Conservation (phyloP, 2,329 filamentous ascomycete species). For the Exserohilum rostratum region DNA sequence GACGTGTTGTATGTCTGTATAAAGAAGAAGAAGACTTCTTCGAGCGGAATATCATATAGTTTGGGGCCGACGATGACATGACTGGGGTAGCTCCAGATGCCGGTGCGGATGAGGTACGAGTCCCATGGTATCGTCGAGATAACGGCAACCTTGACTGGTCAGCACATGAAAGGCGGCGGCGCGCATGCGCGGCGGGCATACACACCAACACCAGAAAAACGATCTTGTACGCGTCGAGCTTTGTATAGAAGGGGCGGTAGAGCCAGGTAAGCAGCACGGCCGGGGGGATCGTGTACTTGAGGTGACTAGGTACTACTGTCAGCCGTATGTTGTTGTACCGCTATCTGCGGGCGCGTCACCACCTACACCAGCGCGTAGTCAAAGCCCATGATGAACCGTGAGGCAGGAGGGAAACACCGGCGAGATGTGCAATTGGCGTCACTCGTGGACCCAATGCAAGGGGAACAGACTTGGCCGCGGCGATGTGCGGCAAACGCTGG, state of each 20-base stretch:
- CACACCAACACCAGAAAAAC: constrained; percentile 61
- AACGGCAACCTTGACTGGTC: constrained; percentile 62
- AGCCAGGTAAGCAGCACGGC: constrained; percentile 64
- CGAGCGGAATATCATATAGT: constrained; percentile 68
- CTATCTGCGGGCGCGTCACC: constrained; percentile 35
- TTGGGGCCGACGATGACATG: constrained; percentile 68
- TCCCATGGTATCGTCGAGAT: constrained; percentile 76
- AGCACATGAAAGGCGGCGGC: constrained; percentile 17
- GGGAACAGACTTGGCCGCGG: constrained; percentile 24
- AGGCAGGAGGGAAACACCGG: constrained; percentile 12
- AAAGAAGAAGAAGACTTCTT: constrained; percentile 79
- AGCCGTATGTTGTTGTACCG: constrained; percentile 11
- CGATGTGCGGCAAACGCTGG: constrained; percentile 20
- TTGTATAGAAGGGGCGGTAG: constrained; percentile 66
- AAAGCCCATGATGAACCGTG: constrained; percentile 57
- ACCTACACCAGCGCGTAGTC: constrained; percentile 69
- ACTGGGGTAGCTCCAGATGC: constrained; percentile 74
- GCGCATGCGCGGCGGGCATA: constrained; percentile 5
- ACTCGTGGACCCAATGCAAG: constrained; percentile 24
- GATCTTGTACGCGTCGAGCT: constrained; percentile 67
- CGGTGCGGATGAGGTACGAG: constrained; percentile 71
- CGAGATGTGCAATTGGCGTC: constrained; percentile 21
- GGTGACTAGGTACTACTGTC: constrained; percentile 56
- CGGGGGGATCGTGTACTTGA: constrained; percentile 70
- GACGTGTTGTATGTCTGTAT: constrained; percentile 77